Evolutionary conservation across 805 yeast genomes (phyloP).

Genomic region (Lipomyces chichibuensis): DNA sequence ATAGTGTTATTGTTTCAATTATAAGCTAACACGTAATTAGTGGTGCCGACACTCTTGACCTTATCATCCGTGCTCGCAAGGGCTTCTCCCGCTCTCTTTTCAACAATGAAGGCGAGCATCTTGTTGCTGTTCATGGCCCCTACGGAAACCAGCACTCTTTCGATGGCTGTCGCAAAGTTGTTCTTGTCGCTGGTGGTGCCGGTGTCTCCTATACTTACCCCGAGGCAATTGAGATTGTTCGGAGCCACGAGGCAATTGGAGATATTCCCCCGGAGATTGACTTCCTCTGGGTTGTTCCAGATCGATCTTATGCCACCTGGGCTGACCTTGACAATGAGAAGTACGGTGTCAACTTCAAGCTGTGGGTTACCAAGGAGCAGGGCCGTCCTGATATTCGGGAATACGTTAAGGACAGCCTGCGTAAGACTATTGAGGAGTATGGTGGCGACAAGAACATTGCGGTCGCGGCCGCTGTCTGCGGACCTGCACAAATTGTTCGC

Average conservation of each 20-base stretch:
- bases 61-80: conserved; percentile 41
- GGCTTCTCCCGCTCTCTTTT: conserved; percentile 40
- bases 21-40: background rate
- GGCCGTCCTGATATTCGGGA: conserved; percentile 41
- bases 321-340: conserved; percentile 37
- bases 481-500: conserved; percentile 40
- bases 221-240: conserved; percentile 33
- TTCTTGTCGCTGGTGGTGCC: conserved; percentile 43
- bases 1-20: background rate
- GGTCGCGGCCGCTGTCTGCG: conserved; percentile 41
- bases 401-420: conserved; percentile 32
- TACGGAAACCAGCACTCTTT: conserved; percentile 30
- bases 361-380: conserved; percentile 41
- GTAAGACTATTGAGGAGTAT: conserved; percentile 24
- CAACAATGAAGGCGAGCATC: conserved; percentile 32
- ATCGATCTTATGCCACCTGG: conserved; percentile 38
- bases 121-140: conserved; percentile 35
- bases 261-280: conserved; percentile 35
- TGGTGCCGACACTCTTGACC: conserved; percentile 37
- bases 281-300: conserved; percentile 43
- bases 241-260: conserved; percentile 23
- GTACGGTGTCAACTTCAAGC: conserved; percentile 35
- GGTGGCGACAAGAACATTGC: conserved; percentile 30
- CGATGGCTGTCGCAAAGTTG: conserved; percentile 36
- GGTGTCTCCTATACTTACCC: conserved; percentile 44